Conservation (phyloP, 805 yeast genomes). For the Candida taoyuanica region DNA sequence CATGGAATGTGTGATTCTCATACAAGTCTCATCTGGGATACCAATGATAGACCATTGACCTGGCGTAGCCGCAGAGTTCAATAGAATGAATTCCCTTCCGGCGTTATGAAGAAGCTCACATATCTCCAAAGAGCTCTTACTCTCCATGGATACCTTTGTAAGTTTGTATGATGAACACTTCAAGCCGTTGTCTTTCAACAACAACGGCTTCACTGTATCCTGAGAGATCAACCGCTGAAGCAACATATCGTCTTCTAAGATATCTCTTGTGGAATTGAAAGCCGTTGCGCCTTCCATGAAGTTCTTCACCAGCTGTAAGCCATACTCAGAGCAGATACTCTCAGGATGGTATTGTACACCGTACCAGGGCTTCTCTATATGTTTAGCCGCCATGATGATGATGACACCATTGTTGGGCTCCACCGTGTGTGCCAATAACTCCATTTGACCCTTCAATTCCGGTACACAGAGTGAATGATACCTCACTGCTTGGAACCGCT, state of each 20-base stretch:
- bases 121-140: constrained; percentile 37
- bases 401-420: constrained; percentile 28
- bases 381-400: constrained; percentile 75
- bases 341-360: constrained; percentile 99
- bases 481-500: constrained; percentile 62
- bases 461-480: constrained; percentile 78
- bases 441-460: constrained; percentile 29
- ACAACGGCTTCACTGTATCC: constrained; percentile 19
- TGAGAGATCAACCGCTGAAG: constrained; percentile 8
- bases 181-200: no score
- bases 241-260: constrained; percentile 11
- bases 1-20: constrained; percentile 58
- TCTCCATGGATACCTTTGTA: background rate
- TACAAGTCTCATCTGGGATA: constrained; percentile 43
- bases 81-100: constrained; percentile 47
- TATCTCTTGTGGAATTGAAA: constrained; percentile 25
- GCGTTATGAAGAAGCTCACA: constrained; percentile 41
- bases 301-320: constrained; percentile 53
- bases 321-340: constrained; percentile 76
- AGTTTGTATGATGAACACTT: background rate
- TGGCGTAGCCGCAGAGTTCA: constrained; percentile 78
- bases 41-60: constrained; percentile 90
- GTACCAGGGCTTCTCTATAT: constrained; percentile 58
- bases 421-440: constrained; percentile 59
- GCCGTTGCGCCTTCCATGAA: constrained; percentile 37